Conservation (phyloP, 2,329 filamentous ascomycete genomes). For the Hansfordia pulvinata region DNA sequence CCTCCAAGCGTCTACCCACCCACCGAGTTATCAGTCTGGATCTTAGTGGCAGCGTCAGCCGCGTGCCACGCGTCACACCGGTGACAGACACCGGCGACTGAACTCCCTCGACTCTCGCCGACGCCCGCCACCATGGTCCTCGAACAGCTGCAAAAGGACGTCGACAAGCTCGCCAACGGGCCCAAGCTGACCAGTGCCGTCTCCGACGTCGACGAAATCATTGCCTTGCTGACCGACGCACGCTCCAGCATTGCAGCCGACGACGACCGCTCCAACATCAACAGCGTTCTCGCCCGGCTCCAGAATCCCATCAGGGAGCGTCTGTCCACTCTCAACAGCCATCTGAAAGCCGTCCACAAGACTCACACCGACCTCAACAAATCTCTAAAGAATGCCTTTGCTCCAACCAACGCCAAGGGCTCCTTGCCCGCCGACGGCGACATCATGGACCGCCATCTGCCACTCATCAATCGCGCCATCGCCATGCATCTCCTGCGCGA, state of each 20-base stretch:
- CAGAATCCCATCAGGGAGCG: conserved; percentile 74
- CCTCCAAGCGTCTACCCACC: too few relatives aligned
- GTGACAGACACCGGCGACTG: too few relatives aligned
- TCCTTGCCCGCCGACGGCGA: conserved; percentile 69
- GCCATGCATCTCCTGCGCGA: conserved; percentile 93
- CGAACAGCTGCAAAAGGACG: conserved; percentile 53
- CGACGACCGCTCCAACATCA: conserved; percentile 54
- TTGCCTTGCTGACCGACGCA: conserved; percentile 62
- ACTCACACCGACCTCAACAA: conserved; percentile 76
- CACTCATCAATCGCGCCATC: conserved; percentile 81
- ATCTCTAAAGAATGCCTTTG: conserved; percentile 68
- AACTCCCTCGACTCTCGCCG: too few relatives aligned
- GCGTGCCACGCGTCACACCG: too few relatives aligned
- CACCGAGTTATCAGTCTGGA: too few relatives aligned
- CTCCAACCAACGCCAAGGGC: conserved; percentile 53
- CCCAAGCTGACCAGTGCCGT: conserved; percentile 59
- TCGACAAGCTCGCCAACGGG: conserved; percentile 56
- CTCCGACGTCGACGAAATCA: conserved; percentile 68
- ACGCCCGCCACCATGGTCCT: conserved; percentile 29
- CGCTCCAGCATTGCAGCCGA: conserved; percentile 55
- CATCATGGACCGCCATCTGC: conserved; percentile 59
- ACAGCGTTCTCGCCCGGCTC: conserved; percentile 66
- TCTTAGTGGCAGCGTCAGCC: too few relatives aligned
- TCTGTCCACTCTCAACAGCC: conserved; percentile 67
- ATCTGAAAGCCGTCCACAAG: conserved; percentile 71